Evolutionary conservation across 2,329 filamentous ascomycete genomes (phyloP).

Genomic region (Arthrobotrys sphaeroides): DNA sequence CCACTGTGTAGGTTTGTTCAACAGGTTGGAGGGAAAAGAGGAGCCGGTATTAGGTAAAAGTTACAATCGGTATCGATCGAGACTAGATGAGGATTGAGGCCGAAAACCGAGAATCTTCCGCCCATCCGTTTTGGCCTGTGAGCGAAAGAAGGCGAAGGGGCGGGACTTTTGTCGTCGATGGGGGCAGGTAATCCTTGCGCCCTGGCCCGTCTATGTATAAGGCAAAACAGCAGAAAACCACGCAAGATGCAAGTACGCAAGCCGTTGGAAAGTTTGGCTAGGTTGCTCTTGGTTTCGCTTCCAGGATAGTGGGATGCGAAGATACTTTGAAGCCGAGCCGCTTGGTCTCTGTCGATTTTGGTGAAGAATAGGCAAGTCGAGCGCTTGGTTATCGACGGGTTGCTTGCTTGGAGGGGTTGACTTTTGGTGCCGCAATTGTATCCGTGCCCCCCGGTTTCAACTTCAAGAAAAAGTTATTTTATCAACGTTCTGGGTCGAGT

Average conservation of each 20-base stretch:
- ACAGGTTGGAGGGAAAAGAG: slow-evolving; percentile 12
- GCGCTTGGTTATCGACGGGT: slow-evolving; percentile 6
- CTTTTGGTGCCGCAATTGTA: slow-evolving; percentile 6
- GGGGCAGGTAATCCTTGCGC: neutral
- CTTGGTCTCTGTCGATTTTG: slow-evolving; percentile 1
- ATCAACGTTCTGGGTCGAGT: neutral
- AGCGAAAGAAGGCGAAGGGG: slow-evolving; percentile 17
- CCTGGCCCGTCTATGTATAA: slow-evolving; percentile 20
- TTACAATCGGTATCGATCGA: slow-evolving; percentile 38
- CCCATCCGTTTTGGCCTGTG: slow-evolving; percentile 38
- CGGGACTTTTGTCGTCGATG: slow-evolving; percentile 19
- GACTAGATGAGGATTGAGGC: slow-evolving; percentile 14
- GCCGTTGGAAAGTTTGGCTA: slow-evolving; percentile 30
- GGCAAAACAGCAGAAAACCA: slow-evolving; percentile 36
- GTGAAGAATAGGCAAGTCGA: slow-evolving; percentile 30
- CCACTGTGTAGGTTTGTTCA: no score
- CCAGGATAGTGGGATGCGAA: slow-evolving; percentile 41
- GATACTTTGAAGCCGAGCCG: slow-evolving; percentile 14
- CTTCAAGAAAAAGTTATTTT: slow-evolving; percentile 18
- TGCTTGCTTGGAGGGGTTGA: neutral
- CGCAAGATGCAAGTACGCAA: slow-evolving; percentile 51
- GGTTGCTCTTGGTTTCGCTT: slow-evolving; percentile 44
- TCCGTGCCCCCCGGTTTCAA: slow-evolving; percentile 25
- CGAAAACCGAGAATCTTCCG: slow-evolving; percentile 53
- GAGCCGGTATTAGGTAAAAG: slow-evolving; percentile 42